These are phyloP conservation scores for Trichoderma atroviride DNA, from an alignment of 2,329 filamentous ascomycete genomes.

Conservation along the genomic window DNA sequence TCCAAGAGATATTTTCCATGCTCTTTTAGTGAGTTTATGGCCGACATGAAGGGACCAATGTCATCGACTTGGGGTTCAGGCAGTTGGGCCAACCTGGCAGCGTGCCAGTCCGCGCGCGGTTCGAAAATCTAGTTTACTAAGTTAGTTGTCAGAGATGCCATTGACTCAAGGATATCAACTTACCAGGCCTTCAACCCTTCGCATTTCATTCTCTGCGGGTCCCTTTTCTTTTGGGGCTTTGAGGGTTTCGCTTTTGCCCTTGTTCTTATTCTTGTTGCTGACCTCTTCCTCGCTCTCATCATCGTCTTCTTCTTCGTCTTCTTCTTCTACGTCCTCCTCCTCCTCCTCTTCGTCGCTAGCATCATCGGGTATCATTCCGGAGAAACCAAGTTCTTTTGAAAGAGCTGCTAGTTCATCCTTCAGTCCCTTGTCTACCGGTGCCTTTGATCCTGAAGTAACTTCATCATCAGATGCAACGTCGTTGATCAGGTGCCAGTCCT, in stretches of 20 bases:
- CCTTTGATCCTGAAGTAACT: slow-evolving; percentile 38
- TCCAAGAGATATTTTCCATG: slow-evolving; percentile 77
- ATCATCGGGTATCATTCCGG: slow-evolving; percentile 40
- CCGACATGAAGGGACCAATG: slow-evolving; percentile 45
- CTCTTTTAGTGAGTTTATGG: slow-evolving; percentile 59
- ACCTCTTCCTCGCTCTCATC: background rate
- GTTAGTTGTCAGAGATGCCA: slow-evolving; percentile 41
- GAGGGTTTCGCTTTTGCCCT: background rate
- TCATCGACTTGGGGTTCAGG: slow-evolving; percentile 51
- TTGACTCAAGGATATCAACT: slow-evolving; percentile 27
- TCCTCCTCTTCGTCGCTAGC: slow-evolving; percentile 44
- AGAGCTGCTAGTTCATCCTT: slow-evolving; percentile 43
- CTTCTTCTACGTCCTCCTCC: slow-evolving; percentile 36
- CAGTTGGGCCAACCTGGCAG: slow-evolving; percentile 47
- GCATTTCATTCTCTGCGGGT: slow-evolving; percentile 23
- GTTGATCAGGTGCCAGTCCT: slow-evolving; percentile 63
- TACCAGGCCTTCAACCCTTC: slow-evolving; percentile 43
- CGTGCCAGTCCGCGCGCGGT: slow-evolving; percentile 61
- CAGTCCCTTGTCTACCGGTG: slow-evolving; percentile 47
- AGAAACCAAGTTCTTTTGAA: slow-evolving; percentile 45
- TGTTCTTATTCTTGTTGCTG: background rate
- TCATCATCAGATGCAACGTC: slow-evolving; percentile 51
- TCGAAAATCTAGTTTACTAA: slow-evolving; percentile 53
- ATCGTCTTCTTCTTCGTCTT: slow-evolving; percentile 24
- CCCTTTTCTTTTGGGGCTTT: slow-evolving; percentile 8